These are phyloP conservation scores for Hyphopichia buzzinii DNA, from an alignment of 1,139 yeast genomes.

Conservation along the genomic window DNA sequence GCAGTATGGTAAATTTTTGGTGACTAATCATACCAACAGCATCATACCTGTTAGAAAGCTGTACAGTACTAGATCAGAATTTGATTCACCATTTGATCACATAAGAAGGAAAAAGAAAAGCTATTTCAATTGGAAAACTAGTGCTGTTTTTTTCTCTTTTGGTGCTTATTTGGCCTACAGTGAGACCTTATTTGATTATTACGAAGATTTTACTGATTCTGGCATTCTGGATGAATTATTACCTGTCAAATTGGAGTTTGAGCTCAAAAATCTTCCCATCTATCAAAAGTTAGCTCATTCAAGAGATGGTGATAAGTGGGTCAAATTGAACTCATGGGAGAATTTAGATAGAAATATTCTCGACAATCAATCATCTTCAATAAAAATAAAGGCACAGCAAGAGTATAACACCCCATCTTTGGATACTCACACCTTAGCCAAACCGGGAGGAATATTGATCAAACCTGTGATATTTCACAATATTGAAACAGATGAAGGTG, in stretches of 20 bases:
- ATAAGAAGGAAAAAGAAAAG: slow-evolving; percentile 24
- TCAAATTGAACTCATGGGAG: slow-evolving; percentile 57
- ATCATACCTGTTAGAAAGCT: slow-evolving; percentile 9
- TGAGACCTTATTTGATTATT: slow-evolving; percentile 32
- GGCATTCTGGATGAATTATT: slow-evolving; percentile 16
- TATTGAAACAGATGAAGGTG: slow-evolving; percentile 52
- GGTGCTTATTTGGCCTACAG: slow-evolving; percentile 36
- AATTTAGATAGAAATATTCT: slow-evolving; percentile 47
- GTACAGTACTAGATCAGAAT: slow-evolving; percentile 28
- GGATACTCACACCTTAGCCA: slow-evolving; percentile 35
- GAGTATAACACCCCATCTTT: slow-evolving; percentile 31
- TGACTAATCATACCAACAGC: too few relatives aligned
- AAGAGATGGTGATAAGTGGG: slow-evolving; percentile 40
- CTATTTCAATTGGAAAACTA: slow-evolving; percentile 34
- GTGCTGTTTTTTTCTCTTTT: slow-evolving; percentile 22
- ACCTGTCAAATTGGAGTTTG: slow-evolving; percentile 37
- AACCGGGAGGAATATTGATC: slow-evolving; percentile 77
- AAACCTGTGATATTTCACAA: slow-evolving; percentile 72
- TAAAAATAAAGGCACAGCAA: slow-evolving; percentile 23
- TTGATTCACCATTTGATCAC: slow-evolving; percentile 38
- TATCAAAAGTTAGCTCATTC: slow-evolving; percentile 47
- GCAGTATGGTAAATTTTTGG: too few relatives aligned
- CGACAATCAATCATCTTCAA: slow-evolving; percentile 19
- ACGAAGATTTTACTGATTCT: slow-evolving; percentile 31
- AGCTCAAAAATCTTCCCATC: slow-evolving; percentile 51